Conservation (phyloP, 257 asterid genomes). For the Solanum habrochaites region DNA sequence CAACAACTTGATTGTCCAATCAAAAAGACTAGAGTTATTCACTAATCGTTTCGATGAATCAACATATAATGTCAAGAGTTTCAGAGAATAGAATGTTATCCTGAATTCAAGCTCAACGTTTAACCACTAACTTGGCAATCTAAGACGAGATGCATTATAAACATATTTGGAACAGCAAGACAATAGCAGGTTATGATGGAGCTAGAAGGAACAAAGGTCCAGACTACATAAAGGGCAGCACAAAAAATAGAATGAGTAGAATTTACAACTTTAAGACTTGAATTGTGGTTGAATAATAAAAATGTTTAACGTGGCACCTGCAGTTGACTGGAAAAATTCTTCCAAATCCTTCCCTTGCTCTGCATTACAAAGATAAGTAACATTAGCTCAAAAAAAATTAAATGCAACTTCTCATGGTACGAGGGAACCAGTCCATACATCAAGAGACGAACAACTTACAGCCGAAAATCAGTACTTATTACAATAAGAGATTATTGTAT, state of each 20-base stretch:
- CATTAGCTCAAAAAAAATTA: neutral
- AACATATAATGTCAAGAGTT: neutral
- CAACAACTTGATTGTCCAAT: neutral
- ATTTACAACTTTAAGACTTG: neutral
- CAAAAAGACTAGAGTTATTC: neutral
- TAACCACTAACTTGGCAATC: neutral
- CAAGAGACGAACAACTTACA: neutral
- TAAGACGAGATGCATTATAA: neutral
- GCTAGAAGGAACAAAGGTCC: neutral
- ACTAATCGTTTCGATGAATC: neutral
- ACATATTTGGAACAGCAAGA: neutral
- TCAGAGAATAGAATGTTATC: neutral
- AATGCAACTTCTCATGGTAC: neutral
- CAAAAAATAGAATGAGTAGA: neutral
- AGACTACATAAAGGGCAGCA: neutral
- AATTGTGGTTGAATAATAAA: neutral
- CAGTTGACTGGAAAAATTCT: conserved; percentile 82
- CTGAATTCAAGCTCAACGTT: neutral
- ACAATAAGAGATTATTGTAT: neutral
- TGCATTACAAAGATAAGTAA: conserved; percentile 19
- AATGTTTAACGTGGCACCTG: conserved; percentile 33
- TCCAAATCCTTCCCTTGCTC: conserved; percentile 82
- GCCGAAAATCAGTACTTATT: neutral
- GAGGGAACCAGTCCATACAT: neutral
- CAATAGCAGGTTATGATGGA: neutral